Conservation (phyloP, 2,329 filamentous ascomycete genomes). For the Ophiostoma australiae region DNA sequence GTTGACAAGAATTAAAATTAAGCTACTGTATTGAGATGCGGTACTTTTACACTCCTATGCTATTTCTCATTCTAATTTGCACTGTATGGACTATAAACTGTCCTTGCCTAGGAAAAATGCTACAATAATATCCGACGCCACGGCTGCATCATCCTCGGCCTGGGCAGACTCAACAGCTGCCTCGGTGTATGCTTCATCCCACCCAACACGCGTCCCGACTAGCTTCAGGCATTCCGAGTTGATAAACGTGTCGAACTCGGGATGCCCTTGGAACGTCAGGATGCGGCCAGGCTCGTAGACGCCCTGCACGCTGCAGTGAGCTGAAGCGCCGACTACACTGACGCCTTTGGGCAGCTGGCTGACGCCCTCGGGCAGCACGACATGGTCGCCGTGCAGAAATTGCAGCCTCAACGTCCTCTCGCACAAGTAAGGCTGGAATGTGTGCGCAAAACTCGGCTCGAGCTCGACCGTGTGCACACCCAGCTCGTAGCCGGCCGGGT, state of each 20-base stretch:
- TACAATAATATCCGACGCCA: not conserved
- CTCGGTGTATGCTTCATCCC: not conserved
- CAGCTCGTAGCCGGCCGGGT: slow-evolving; percentile 34
- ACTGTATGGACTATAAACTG: not conserved
- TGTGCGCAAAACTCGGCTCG: not conserved
- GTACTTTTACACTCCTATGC: not conserved
- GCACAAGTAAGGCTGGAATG: not conserved
- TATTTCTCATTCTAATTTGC: not conserved
- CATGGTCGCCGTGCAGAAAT: slow-evolving; percentile 4
- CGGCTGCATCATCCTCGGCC: not conserved
- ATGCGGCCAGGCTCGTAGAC: slow-evolving; percentile 37
- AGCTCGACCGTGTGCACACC: slow-evolving; percentile 32
- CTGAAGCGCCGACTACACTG: slow-evolving; percentile 28
- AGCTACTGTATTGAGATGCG: no score
- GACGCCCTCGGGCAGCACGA: slow-evolving; percentile 12
- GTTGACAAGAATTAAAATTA: no score
- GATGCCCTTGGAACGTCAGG: slow-evolving; percentile 41
- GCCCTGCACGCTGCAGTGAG: slow-evolving; percentile 38
- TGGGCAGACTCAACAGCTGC: not conserved
- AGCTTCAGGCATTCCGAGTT: slow-evolving; percentile 35
- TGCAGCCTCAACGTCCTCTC: not conserved
- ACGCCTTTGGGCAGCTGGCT: slow-evolving; percentile 24
- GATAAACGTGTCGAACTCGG: slow-evolving; percentile 41
- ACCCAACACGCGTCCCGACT: not conserved
- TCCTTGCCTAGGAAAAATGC: not conserved